A percentile compares a stretch with the other conserved stretches of the same genome.
Evolutionary conservation across 2,329 filamentous ascomycete genomes (phyloP).

Genomic region (Monilinia fructigena): DNA sequence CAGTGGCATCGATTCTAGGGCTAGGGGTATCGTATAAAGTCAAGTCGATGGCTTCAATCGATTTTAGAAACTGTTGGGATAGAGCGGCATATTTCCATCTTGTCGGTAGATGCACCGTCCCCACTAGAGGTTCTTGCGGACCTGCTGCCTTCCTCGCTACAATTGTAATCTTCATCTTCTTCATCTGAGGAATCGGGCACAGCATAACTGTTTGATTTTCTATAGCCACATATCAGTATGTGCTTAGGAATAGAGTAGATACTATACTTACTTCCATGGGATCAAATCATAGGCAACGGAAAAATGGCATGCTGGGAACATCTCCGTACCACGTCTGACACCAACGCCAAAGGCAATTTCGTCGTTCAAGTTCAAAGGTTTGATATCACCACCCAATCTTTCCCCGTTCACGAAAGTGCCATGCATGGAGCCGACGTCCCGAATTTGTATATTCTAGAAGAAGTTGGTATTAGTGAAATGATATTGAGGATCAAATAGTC

Average conservation of each 20-base stretch:
- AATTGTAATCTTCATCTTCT: slow-evolving; percentile 37
- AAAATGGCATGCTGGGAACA: slow-evolving; percentile 39
- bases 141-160: slow-evolving; percentile 34
- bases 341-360: slow-evolving; percentile 49
- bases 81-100: slow-evolving; percentile 1
- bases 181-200: slow-evolving; percentile 37
- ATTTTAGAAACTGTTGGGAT: slow-evolving; percentile 28
- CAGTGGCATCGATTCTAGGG: neutral
- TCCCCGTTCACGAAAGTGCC: slow-evolving; percentile 56
- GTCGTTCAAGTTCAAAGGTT: slow-evolving; percentile 41
- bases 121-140: slow-evolving; percentile 33
- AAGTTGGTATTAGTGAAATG: slow-evolving; percentile 29
- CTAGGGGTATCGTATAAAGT: slow-evolving; percentile 37
- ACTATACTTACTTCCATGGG: slow-evolving; percentile 34
- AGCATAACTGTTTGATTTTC: slow-evolving; percentile 35
- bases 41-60: slow-evolving; percentile 35
- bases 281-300: slow-evolving; percentile 32
- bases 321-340: slow-evolving; percentile 49
- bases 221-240: slow-evolving; percentile 9
- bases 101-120: slow-evolving; percentile 35
- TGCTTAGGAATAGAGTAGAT: neutral
- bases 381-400: slow-evolving; percentile 41
- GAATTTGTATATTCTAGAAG: slow-evolving; percentile 46
- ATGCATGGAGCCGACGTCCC: slow-evolving; percentile 60
- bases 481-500: slow-evolving; percentile 25